A percentile compares a stretch with the other conserved stretches of the same genome.
Evolutionary conservation across 768 basidiomycete species (phyloP).

Genomic region (Coprinopsis marcescibilis): DNA sequence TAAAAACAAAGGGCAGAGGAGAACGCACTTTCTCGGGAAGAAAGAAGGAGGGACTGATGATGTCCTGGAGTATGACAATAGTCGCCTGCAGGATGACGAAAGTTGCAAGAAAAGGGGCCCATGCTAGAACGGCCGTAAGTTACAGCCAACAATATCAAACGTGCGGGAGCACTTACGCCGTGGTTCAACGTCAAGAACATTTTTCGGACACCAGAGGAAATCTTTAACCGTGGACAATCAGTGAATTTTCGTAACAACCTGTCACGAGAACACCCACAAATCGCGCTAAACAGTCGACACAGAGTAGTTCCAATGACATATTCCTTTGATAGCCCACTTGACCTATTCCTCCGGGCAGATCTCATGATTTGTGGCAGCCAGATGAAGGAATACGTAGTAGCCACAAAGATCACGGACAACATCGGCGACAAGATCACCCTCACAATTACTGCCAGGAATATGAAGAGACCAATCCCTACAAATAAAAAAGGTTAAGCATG

Average conservation of each 20-base stretch:
- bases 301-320: slow-evolving; percentile 76
- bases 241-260: no score
- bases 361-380: slow-evolving; percentile 86
- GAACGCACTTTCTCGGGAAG: slow-evolving; percentile 57
- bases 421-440: slow-evolving; percentile 66
- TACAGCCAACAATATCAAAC: background rate
- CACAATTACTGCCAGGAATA: slow-evolving; percentile 68
- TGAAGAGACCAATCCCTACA: slow-evolving; percentile 59
- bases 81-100: slow-evolving; percentile 60
- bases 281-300: slow-evolving; percentile 60
- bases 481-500: no score
- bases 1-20: background rate
- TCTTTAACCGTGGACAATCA: slow-evolving; percentile 39
- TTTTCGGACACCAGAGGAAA: slow-evolving; percentile 76
- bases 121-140: slow-evolving; percentile 37
- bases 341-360: slow-evolving; percentile 63
- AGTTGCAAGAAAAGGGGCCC: slow-evolving; percentile 55
- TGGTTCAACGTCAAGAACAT: slow-evolving; percentile 77
- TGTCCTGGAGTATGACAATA: slow-evolving; percentile 66
- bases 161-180: slow-evolving; percentile 44
- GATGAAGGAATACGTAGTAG: slow-evolving; percentile 65
- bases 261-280: slow-evolving; percentile 63
- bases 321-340: slow-evolving; percentile 58
- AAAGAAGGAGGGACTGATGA: slow-evolving; percentile 80
- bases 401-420: slow-evolving; percentile 61